phyloP scores from a whole-genome alignment of 202 grass and related monocot species.

The Setaria viridis region DNA sequence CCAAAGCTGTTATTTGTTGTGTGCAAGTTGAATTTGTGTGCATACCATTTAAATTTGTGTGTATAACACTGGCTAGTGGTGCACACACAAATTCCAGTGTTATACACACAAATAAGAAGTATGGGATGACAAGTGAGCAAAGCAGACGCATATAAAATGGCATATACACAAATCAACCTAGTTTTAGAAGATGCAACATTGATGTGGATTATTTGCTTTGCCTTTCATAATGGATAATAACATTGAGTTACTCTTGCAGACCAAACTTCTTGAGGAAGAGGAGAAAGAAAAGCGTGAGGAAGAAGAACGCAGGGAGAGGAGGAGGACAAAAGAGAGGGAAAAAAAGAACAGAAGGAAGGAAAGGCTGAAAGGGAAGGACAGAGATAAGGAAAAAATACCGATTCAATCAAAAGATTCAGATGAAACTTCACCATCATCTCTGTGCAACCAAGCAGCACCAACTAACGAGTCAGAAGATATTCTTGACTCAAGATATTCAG shows the following conservation, averaged over 20 bases:
- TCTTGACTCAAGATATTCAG: constrained; percentile 44
- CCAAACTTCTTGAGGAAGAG: constrained; percentile 91
- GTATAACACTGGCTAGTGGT: neutral
- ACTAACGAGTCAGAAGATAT: constrained; percentile 38
- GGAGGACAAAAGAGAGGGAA: constrained; percentile 76
- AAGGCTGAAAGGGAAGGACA: constrained; percentile 78
- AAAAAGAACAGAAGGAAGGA: constrained; percentile 91
- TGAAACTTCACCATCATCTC: constrained; percentile 25
- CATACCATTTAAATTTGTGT: neutral
- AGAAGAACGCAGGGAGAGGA: constrained; percentile 83
- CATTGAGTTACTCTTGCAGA: constrained; percentile 52
- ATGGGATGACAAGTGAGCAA: neutral
- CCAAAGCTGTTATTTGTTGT: neutral
- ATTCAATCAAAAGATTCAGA: constrained; percentile 43
- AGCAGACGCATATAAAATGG: neutral
- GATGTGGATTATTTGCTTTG: constrained; percentile 21
- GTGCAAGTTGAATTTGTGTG: neutral
- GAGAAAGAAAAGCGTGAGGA: constrained; percentile 89
- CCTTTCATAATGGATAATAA: constrained; percentile 4
- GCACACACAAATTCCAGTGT: neutral
- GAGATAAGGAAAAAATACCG: constrained; percentile 55
- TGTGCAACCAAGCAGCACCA: constrained; percentile 11
- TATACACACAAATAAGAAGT: neutral
- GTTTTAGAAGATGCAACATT: constrained; percentile 2
- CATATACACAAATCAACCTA: neutral